Base-by-base conservation (phyloP, 768 basidiomycete genomes). In the Tricholoma bakamatsutake region DNA sequence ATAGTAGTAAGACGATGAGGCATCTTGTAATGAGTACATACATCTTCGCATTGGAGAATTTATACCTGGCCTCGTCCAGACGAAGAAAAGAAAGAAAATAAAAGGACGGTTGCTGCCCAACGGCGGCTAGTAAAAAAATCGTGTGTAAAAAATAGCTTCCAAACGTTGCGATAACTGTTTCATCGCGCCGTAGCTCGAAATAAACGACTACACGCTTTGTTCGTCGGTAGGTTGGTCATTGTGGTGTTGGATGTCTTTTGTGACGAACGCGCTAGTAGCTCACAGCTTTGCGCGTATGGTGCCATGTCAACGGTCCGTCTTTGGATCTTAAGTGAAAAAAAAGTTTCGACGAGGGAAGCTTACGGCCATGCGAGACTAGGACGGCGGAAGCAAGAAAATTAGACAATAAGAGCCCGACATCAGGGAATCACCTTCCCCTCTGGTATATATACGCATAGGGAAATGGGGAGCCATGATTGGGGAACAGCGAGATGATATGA, bases 261-360 rank as follows among this genome's bases (percentile, higher is more conserved):
- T 79, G 71, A 74, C 61, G 66, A 64, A 63, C 59, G 63, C 64
- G 56, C 37, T 52, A 46, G 51, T 5, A 52, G 42, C 37, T 52
- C 51, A 52, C 51, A 52, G 51, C 51, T 28, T 52, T 42, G 30
- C 21, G 51, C 51, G 27, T 66, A 63, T 66, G 64, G 64, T 67
- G 67, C 68, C 69, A 81, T 80, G 80, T 80, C 80, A 80, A 81
- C 80, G 69, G 61, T 64, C 74, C 73, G 65, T 67, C 67, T 68
- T 71, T 71, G 58, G 24, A 52, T 63, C 67, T 63, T 53, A 62
- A 67, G 67, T 57, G 64, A 69, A 66, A 70, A 66, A 24, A 73
- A 71, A 61, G 73, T 74, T 62, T 66, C 69, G 68, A 69, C 66
- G 67, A 61, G 64, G 59, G 66, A 68, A 66, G 64, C 59, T 63